Base-by-base conservation (phyloP, 2,329 filamentous ascomycete genomes). In the Venturia carpophila region DNA sequence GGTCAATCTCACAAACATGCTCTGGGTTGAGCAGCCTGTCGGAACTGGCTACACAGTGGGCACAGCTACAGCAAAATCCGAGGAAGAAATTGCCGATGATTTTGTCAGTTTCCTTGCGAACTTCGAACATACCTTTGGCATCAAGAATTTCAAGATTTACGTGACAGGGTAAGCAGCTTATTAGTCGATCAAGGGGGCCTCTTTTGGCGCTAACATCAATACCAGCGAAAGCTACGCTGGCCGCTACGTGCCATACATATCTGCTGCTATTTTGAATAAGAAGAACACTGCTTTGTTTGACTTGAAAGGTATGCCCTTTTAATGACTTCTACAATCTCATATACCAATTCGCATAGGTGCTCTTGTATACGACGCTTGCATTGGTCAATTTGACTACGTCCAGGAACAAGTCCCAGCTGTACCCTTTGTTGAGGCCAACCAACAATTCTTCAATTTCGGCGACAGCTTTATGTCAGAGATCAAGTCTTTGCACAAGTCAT, bases 371-470 rank as follows among this genome's bases (percentile, higher is more conserved):
- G 66, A 68, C 43, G 66, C 67, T 17, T 65, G 64, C 43, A 68
- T 68, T 34, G 67, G 67, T 19, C 45, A 65, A 39, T 47, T 21
- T 42, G 66, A 66, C 47, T 63, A 60, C 39, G 60, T 60, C 24
- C 65, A 65, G 19, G 67, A 71, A 66, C 42, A 67, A 61, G 64
- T 76, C 3, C 73, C 76, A 0, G 74, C 75, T 0, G 75, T 77
- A 2, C 73, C 77, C 2, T 80, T 77, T 42, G 69, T 80, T 10
- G 74, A 78, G 39, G 71, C 75, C 58, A 78, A 76, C 68, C 69
- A 71, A 47, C 76, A 78, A 43, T 66, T 81, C 1, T 75, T 82
- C 68, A 75, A 76, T 64, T 74, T 82, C 66, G 80, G 82, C 65
- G 69, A 71, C 7, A 76, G 73, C n/a, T 79, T 76, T 68, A 71